Conservation (phyloP, 2,329 filamentous ascomycete genomes). For the Pezizomycotina sp. region DNA sequence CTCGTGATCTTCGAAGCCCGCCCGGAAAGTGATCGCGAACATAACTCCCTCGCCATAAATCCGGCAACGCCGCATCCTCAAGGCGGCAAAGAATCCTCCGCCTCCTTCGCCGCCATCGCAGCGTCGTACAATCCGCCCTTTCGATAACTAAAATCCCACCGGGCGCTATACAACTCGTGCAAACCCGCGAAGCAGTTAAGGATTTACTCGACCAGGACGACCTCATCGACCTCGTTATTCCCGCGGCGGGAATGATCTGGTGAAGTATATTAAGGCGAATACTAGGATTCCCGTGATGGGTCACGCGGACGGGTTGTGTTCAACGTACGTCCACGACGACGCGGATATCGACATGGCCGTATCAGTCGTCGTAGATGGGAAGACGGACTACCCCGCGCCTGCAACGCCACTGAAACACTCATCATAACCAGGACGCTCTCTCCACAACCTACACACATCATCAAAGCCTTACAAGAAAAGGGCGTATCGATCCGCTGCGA, state of each 20-base stretch:
- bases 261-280: slow-evolving; percentile 72
- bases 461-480: slow-evolving; percentile 54
- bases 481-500: slow-evolving; percentile 79
- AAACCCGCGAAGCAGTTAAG: slow-evolving; percentile 76
- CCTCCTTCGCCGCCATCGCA: slow-evolving; percentile 90
- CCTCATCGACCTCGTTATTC: slow-evolving; percentile 88
- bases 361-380: slow-evolving; percentile 72
- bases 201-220: slow-evolving; percentile 72
- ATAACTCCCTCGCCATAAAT: slow-evolving; percentile 87
- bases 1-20: slow-evolving; percentile 97
- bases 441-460: slow-evolving; percentile 52
- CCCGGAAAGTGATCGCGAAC: slow-evolving; percentile 96
- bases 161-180: slow-evolving; percentile 80
- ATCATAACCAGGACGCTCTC: slow-evolving; percentile 52
- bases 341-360: slow-evolving; percentile 57
- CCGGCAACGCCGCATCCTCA: slow-evolving; percentile 94
- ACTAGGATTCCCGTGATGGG: slow-evolving; percentile 92
- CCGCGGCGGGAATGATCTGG: slow-evolving; percentile 81
- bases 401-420: slow-evolving; percentile 85
- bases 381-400: slow-evolving; percentile 91
- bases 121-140: slow-evolving; percentile 65
- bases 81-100: slow-evolving; percentile 86
- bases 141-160: slow-evolving; percentile 59
- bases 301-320: slow-evolving; percentile 86
- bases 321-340: slow-evolving; percentile 65